A percentile compares a stretch with the other conserved stretches of the same genome.
Evolutionary conservation across 345 rosid species (phyloP).

Genomic region (Turnera subulata): DNA sequence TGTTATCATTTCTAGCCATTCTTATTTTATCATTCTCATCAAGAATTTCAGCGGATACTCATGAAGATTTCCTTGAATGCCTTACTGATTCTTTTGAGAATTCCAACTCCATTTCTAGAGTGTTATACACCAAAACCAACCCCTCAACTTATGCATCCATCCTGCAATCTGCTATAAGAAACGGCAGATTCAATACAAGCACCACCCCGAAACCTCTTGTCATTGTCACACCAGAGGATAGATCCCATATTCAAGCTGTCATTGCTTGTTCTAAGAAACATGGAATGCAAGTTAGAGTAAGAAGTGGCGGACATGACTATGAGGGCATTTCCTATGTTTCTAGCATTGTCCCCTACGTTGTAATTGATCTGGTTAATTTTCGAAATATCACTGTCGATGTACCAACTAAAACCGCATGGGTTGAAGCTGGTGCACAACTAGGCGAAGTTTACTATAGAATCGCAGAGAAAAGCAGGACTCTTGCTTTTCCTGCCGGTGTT

Average conservation of each 20-base stretch:
- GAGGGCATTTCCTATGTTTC: slow-evolving; percentile 21
- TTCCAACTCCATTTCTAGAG: slow-evolving; percentile 10
- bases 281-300: slow-evolving; percentile 9
- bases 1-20: background rate
- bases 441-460: slow-evolving; percentile 17
- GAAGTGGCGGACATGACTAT: slow-evolving; percentile 21
- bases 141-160: slow-evolving; percentile 12
- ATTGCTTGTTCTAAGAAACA: slow-evolving; percentile 3
- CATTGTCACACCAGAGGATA: slow-evolving; percentile 9
- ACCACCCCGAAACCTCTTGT: slow-evolving; percentile 14
- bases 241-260: slow-evolving; percentile 14
- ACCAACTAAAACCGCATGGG: slow-evolving; percentile 8
- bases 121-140: slow-evolving; percentile 5
- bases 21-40: background rate
- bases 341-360: background rate
- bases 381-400: slow-evolving; percentile 5
- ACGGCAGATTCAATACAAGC: slow-evolving; percentile 12
- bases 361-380: slow-evolving; percentile 18
- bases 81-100: background rate
- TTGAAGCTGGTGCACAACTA: slow-evolving; percentile 15
- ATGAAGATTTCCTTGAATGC: slow-evolving; percentile 2
- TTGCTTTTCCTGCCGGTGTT: slow-evolving; percentile 14
- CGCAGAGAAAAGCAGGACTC: slow-evolving; percentile 13
- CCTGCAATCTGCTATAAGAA: slow-evolving; percentile 8
- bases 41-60: background rate